Conservation (phyloP, 441 rosid genomes). For the Bruguiera hainesii region DNA sequence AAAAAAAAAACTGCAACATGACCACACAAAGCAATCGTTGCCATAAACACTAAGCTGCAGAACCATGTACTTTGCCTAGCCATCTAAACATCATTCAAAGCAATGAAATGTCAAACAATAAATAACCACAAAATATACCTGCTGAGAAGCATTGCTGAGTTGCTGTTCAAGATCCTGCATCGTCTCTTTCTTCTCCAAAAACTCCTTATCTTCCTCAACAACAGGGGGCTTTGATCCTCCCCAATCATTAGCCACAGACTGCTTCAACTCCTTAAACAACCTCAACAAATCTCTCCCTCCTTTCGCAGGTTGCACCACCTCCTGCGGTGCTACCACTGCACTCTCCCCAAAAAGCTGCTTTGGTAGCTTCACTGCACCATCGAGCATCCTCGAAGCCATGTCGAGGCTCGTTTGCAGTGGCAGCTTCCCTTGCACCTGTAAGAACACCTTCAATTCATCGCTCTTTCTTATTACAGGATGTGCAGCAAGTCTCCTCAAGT, state of each 20-base stretch:
- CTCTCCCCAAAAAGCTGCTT: conserved; percentile 77
- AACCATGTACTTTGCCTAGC: not conserved
- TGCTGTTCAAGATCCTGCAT: conserved; percentile 79
- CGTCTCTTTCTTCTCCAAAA: conserved; percentile 72
- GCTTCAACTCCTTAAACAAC: conserved; percentile 83
- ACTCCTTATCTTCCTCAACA: conserved; percentile 82
- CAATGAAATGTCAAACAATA: not conserved
- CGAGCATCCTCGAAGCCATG: conserved; percentile 86
- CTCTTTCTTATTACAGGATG: conserved; percentile 72
- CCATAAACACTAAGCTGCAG: not conserved
- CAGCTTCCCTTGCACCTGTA: conserved; percentile 71
- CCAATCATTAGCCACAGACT: conserved; percentile 78
- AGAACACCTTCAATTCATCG: conserved; percentile 72
- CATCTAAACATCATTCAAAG: not conserved
- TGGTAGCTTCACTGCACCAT: conserved; percentile 75
- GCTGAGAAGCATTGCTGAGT: conserved; percentile 81
- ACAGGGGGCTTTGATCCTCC: conserved; percentile 66
- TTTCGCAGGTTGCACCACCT: conserved; percentile 78
- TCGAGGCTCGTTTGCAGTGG: conserved; percentile 67
- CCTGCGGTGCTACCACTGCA: conserved; percentile 47
- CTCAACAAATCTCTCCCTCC: conserved; percentile 84
- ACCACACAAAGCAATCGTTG: conserved; percentile 15
- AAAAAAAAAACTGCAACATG: not conserved
- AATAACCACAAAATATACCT: conserved; percentile 36
- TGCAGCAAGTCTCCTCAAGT: conserved; percentile 56